Evolutionary conservation across 306 rosid genomes (phyloP).

Genomic region (Prunus davidiana): DNA sequence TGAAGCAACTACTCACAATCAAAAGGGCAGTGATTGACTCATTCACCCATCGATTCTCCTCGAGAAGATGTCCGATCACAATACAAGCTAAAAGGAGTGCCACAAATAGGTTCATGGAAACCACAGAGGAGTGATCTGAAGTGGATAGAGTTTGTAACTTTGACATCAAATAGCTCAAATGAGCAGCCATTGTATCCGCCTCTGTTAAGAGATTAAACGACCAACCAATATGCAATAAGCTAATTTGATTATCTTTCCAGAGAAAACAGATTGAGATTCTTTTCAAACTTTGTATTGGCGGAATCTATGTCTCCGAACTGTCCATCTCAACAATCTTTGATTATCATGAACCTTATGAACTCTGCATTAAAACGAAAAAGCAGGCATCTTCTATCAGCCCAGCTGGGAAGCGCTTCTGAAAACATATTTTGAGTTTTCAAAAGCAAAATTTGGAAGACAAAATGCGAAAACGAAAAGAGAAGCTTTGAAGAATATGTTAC

Average conservation of each 20-base stretch:
- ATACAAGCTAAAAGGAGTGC: conserved; percentile 90
- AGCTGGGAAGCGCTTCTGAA: background rate
- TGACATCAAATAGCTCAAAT: conserved; percentile 33
- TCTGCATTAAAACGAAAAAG: conserved; percentile 38
- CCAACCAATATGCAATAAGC: conserved; percentile 5
- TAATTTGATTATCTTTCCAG: background rate
- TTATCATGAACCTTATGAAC: conserved; percentile 29
- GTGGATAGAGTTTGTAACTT: conserved; percentile 47
- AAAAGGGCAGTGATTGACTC: conserved; percentile 92
- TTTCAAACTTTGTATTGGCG: conserved; percentile 13
- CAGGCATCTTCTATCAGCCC: background rate
- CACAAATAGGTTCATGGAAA: conserved; percentile 86
- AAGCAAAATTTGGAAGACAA: background rate
- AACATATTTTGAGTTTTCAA: too few species aligned
- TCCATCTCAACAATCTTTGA: conserved; percentile 34
- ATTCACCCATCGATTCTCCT: conserved; percentile 90
- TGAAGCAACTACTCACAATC: conserved; percentile 56
- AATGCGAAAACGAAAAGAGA: background rate
- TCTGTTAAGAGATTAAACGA: conserved; percentile 9
- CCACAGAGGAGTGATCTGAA: conserved; percentile 82
- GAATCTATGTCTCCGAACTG: conserved; percentile 58
- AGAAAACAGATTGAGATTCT: conserved; percentile 14
- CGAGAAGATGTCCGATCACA: conserved; percentile 94
- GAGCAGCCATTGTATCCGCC: conserved; percentile 48
- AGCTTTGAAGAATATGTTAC: background rate